A percentile compares a stretch with the other conserved stretches of the same genome.
These are phyloP conservation scores for Candida succiphila DNA, from an alignment of 805 yeast species.

Conservation along the genomic window DNA sequence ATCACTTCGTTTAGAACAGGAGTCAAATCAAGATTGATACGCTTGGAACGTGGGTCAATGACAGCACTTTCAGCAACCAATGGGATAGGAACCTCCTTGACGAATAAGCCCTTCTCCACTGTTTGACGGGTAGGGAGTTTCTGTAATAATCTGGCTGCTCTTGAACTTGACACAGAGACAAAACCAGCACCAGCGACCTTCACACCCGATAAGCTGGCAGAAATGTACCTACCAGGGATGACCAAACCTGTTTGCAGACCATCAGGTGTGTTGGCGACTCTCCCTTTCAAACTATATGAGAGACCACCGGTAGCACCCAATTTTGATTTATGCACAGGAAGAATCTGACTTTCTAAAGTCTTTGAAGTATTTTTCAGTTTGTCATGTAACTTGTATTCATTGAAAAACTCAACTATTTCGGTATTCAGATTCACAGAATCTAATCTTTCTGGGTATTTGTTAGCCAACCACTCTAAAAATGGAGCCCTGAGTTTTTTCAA, in stretches of 20 bases:
- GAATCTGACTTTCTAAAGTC: neutral
- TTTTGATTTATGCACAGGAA: conserved; percentile 13
- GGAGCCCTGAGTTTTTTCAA: conserved; percentile 39
- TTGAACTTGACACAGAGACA: conserved; percentile 12
- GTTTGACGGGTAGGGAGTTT: neutral
- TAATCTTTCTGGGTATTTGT: conserved; percentile 34
- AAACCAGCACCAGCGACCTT: conserved; percentile 51
- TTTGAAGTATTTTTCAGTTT: conserved; percentile 1
- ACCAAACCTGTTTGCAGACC: conserved; percentile 45
- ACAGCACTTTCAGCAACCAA: neutral
- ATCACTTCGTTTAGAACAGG: neutral
- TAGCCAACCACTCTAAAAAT: conserved; percentile 45
- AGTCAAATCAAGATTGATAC: neutral
- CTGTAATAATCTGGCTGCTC: neutral
- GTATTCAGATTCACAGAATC: conserved; percentile 24
- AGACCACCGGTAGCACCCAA: conserved; percentile 67
- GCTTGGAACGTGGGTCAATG: neutral
- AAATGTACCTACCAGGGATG: conserved; percentile 60
- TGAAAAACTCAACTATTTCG: conserved; percentile 31
- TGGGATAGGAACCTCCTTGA: neutral
- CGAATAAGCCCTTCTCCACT: neutral
- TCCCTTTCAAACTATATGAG: conserved; percentile 58
- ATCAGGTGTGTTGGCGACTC: conserved; percentile 59
- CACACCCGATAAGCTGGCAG: conserved; percentile 27
- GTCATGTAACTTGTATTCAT: conserved; percentile 11